Base-by-base conservation (phyloP, 345 rosid genomes). In the Bruguiera gymnorhiza region DNA sequence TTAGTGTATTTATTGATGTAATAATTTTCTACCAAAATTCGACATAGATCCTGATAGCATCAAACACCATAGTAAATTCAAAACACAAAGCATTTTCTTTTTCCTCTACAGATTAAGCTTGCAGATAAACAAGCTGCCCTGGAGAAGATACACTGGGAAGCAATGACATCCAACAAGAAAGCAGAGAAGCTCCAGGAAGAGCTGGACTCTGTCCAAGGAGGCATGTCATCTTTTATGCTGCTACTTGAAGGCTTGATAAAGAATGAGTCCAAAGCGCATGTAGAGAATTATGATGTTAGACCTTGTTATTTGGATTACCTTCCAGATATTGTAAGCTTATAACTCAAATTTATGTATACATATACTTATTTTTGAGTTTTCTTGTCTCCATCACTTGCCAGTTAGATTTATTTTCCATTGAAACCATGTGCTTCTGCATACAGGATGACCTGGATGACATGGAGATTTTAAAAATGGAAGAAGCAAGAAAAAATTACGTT, bases 41-140 rank as follows among this genome's bases (percentile, higher is more conserved):
- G 24, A 10, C 1, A 18, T 21, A 56, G 60, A 24, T 56, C 8
- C 60, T 56, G 15, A 56, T 56, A 13, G 3, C 50, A 43, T 43
- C 50, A 43, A 43, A 43, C 50, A 3, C 19, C 50, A 43, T 43
- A 43, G 50, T 43, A 13, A 43, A 43, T 43, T 15, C 50, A 11
- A 43, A 18, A 43, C 18, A 13, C 16, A 43, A 37, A 37, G 5
- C 18, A 0, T 36, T 54, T 54, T 8, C 11, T 8, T 27, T 24
- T 62, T 63, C 37, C 21, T 50, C 58, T 54, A 59, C 86, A 90
- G 99, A 81, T 96, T 70, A 90, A 92, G 80, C 97, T 92, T 70
- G 99, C 99, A 39, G 99, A 96, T 82, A 96, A 78, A 84, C 98
- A 92, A 80, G 99, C 99, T 57, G 88, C 93, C 11, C 79, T 92